Percentiles rank a stretch among this genome's conserved stretches.
Evolutionary conservation across 257 asterid species (phyloP).

Genomic region (Eucommia ulmoides): DNA sequence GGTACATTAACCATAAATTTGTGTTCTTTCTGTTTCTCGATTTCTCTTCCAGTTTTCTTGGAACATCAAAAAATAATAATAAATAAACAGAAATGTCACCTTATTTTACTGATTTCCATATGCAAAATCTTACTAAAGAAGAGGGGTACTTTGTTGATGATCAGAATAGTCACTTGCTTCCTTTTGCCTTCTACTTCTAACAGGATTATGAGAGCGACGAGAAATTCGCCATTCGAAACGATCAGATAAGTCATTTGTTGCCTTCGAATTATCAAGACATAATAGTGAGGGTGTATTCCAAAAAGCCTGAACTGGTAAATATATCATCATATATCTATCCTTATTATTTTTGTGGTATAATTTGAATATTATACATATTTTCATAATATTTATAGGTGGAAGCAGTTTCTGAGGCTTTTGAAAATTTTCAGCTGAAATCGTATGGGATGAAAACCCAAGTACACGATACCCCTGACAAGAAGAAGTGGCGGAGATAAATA

Average conservation of each 20-base stretch:
- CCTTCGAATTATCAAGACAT: conserved; percentile 77
- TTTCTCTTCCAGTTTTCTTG: not conserved
- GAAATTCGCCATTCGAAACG: conserved; percentile 53
- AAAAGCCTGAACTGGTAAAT: conserved; percentile 75
- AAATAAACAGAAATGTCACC: no score
- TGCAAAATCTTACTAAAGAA: conserved; percentile 51
- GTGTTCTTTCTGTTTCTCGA: not conserved
- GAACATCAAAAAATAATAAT: no score
- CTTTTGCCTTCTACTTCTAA: conserved; percentile 19
- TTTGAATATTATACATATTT: not conserved
- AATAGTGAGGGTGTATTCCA: conserved; percentile 92
- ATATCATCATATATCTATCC: not conserved
- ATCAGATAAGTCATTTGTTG: conserved; percentile 81
- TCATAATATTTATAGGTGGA: conserved; percentile 45
- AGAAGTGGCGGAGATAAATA: conserved; percentile 45
- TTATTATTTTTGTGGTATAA: conserved; percentile 2
- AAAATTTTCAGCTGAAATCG: conserved; percentile 73
- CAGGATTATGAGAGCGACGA: conserved; percentile 80
- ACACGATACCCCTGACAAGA: conserved; percentile 71
- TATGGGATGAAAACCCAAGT: conserved; percentile 79
- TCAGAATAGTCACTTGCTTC: conserved; percentile 70
- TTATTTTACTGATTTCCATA: conserved; percentile 1
- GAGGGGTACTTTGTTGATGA: conserved; percentile 36
- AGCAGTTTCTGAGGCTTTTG: conserved; percentile 75
- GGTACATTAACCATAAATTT: not conserved